Base-by-base conservation (phyloP, 1,139 yeast genomes). In the Sugiyamaella castrensis region DNA sequence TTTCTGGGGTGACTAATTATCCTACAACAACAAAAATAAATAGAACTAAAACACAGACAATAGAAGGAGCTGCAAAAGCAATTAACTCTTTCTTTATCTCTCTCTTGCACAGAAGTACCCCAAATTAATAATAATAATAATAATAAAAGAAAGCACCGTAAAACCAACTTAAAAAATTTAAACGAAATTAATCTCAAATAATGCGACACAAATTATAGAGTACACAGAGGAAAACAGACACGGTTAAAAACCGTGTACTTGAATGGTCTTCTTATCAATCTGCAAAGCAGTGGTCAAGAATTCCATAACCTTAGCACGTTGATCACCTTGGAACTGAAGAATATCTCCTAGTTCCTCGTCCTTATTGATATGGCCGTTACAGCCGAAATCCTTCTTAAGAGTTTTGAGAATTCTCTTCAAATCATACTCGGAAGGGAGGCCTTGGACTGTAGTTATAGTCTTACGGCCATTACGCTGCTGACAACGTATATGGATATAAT, bases 381-480 rank as follows among this genome's bases (percentile, higher is more conserved):
- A 92, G 62, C 98, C 98, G 70, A 92, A 92, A 71, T 92, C 98
- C 74, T 92, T 92, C 81, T 92, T 92, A 69, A 92, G 79, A 54
- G 88, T 96, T 72, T 88, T 88, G 66, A 92, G 79, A 66, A 92
- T 89, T 68, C 92, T 87, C 77, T 92, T 92, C 71, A 87, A 77
- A 71, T 92, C 98, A 74, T 88, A 92, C 71, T 92, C 98, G 60
- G 75, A 81, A 60, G 98, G 98, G 54, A 92, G 81, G 67, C 98
- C 98, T 76, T 92, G 98, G 55, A 92, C 98, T 37, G 98, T 92
- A 60, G 98, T 92, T 71, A 92, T 82, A 59, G 98, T 92, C 76
- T 92, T 92, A 77, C 98, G 91, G 71, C 98, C 98, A 79, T 92
- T 92, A 81, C 98, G 94, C 77, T 92, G 98, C 76, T 92, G 98